Evolutionary conservation across 441 rosid genomes (phyloP), one percentile per base, ranked within the genome.

Genomic region (Caryocar brasiliense): DNA sequence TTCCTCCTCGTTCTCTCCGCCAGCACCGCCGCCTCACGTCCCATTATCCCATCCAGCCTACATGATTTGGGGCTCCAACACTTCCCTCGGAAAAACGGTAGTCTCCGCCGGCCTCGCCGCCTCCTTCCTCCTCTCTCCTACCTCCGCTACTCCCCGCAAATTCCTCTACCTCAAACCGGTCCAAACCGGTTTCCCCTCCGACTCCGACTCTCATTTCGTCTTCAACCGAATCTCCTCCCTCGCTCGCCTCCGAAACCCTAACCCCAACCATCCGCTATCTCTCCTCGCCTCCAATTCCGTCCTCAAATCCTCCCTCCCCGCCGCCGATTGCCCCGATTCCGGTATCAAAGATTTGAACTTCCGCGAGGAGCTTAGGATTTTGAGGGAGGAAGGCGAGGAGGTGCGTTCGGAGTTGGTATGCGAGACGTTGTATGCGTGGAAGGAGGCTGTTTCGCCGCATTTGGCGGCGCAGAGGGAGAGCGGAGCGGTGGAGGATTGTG

Each of bases 61-160:
- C 64, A 55, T 75, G 28, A 63, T 84, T 26, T 90, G 98, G 95
- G 78, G 83, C 64, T 66, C 96, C 66, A 91, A 91, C 79, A 91
- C 96, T 38, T 78, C 88, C 45, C 85, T 87, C 26, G 98, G 95
- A 50, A 87, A 91, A 82, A 91, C 98, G 67, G 85, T 91, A 7
- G 81, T 91, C 65, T 85, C 98, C 62, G 66, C 96, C 7, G 98
- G 96, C 53, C 77, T 91, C 50, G 82, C 98, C 47, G 66, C 82
- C 45, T 75, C 96, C 65, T 86, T 82, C 70, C 76, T 79, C 40
- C 84, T 81, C 59, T 77, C 74, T 22, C 61, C 76, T 14, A 23
- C 67, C 24, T 20, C 75, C 54, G 1, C 51, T 11, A 27, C 15
- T 7, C 2, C 6, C 21, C 56, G 46, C 27, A 84, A 77, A 41